Evolutionary conservation across 2,329 filamentous ascomycete species (phyloP).

Genomic region (Pestalotiopsis sp.): DNA sequence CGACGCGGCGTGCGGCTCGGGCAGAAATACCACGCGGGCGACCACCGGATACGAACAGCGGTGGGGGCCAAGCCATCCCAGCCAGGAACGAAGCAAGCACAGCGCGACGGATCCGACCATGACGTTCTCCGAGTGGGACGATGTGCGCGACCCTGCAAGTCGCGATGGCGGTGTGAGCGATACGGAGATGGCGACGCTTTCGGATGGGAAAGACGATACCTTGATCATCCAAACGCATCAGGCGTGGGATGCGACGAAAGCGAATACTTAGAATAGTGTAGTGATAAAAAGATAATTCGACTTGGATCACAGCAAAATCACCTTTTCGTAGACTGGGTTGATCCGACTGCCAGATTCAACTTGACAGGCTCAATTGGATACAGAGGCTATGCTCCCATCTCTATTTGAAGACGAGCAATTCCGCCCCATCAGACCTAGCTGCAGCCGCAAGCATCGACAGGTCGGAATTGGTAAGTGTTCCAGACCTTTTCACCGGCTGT

Average conservation of each 20-base stretch:
- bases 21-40: not conserved
- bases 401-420: no score
- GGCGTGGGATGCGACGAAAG: constrained; percentile 2
- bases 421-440: no score
- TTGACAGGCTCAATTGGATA: no score
- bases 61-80: not conserved
- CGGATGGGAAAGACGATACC: not conserved
- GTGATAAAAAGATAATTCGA: not conserved
- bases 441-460: no score
- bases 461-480: no score
- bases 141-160: not conserved
- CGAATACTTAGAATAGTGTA: not conserved
- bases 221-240: not conserved
- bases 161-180: not conserved
- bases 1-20: not conserved
- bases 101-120: not conserved
- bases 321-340: no score
- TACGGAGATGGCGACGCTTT: not conserved
- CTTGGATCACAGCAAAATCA: no score
- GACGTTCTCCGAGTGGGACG: not conserved
- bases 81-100: not conserved
- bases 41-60: not conserved
- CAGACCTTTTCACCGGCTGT: no score
- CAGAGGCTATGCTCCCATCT: no score
- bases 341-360: no score